phyloP scores from a whole-genome alignment of 345 rosid genomes.

The Excoecaria cochinchinensis region DNA sequence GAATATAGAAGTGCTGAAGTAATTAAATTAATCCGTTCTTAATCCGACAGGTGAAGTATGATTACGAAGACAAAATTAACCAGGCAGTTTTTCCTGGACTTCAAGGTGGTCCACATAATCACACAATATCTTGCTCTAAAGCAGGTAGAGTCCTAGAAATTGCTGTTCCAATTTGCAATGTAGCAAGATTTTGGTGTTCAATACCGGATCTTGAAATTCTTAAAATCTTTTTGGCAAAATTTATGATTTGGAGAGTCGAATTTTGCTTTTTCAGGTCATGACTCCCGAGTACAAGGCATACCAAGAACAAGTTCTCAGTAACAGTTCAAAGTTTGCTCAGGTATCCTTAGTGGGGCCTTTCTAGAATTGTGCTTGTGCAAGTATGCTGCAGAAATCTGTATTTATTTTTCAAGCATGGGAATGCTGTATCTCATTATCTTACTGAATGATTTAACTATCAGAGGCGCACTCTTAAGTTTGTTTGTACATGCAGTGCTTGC shows the following conservation, averaged over 20 bases:
- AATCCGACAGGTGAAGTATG: conserved; percentile 72
- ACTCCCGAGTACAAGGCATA: conserved; percentile 87
- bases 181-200: not conserved
- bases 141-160: conserved; percentile 47
- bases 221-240: conserved; percentile 2
- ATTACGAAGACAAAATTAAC: conserved; percentile 78
- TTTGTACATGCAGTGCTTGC: conserved; percentile 55
- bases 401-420: not conserved
- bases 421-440: conserved; percentile 4
- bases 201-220: not conserved
- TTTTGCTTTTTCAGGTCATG: conserved; percentile 41
- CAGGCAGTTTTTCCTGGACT: conserved; percentile 95
- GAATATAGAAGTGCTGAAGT: not conserved
- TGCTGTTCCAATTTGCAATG: not conserved
- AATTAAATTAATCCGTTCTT: conserved; percentile 10
- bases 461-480: not conserved
- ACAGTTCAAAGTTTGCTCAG: conserved; percentile 75
- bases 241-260: conserved; percentile 16
- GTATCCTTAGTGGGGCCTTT: conserved; percentile 31
- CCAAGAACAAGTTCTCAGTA: conserved; percentile 85
- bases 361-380: not conserved
- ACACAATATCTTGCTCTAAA: conserved; percentile 81
- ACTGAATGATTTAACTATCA: conserved; percentile 15
- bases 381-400: conserved; percentile 12
- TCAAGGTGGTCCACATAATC: conserved; percentile 98